Conservation (phyloP, 192 early-diverging fungal species). For the Coemansia sp. region DNA sequence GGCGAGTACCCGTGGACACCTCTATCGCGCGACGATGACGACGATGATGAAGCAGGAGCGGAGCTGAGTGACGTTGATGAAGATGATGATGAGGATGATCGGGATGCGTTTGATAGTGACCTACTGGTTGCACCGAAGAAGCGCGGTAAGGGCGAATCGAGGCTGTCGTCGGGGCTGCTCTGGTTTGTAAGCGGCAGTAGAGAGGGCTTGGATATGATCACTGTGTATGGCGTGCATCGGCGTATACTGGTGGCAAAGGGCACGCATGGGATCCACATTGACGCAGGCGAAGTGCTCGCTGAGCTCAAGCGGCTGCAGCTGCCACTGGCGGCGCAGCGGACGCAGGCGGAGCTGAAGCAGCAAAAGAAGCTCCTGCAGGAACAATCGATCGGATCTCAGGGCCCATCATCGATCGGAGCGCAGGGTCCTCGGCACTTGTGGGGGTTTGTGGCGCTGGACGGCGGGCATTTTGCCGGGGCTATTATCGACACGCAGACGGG, state of each 20-base stretch:
- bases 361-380: slow-evolving; percentile 3
- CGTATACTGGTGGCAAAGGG: slow-evolving; percentile 33
- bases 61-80: neutral
- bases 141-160: neutral
- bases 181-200: slow-evolving; percentile 25
- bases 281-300: slow-evolving; percentile 15
- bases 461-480: slow-evolving; percentile 90
- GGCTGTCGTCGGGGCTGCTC: slow-evolving; percentile 22
- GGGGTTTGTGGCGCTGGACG: slow-evolving; percentile 81
- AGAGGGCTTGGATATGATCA: neutral
- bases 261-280: slow-evolving; percentile 26
- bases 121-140: neutral
- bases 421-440: slow-evolving; percentile 53
- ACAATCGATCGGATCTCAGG: neutral
- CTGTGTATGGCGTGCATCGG: slow-evolving; percentile 41
- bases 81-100: neutral
- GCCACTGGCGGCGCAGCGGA: slow-evolving; percentile 15
- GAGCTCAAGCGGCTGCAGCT: slow-evolving; percentile 40
- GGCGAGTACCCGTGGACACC: slow-evolving; percentile 44
- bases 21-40: neutral
- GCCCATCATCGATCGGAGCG: neutral
- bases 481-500: slow-evolving; percentile 76
- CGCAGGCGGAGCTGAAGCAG: slow-evolving; percentile 22
- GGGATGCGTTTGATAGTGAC: neutral
- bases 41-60: neutral